Base-by-base conservation (phyloP, 164 flowering plant species). In the Magnolia changhungtana region DNA sequence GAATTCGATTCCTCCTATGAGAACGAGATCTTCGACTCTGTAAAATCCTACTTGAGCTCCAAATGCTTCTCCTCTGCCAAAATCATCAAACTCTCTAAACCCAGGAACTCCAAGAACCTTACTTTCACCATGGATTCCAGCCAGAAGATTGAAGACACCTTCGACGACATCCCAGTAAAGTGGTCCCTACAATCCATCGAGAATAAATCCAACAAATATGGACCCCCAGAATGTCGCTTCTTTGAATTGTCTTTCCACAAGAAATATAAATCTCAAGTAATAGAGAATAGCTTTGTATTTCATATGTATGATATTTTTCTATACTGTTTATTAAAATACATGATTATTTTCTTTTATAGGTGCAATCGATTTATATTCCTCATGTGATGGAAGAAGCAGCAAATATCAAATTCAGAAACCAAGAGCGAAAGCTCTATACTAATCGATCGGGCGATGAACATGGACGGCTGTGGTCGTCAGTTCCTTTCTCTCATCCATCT, bases 11-110 rank as follows among this genome's bases (percentile, higher is more conserved):
- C 76, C 21, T 50, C 78, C 24, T 76, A 67, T 70, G 74, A 23
- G 72, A 83, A 83, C 68, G 85, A 83, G 21, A 58, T 79, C 61
- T 83, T 64, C 51, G 82, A 81, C 61, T 52, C 83, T 0, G 78
- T 72, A 10, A 81, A 83, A 45, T 21, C 65, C 50, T 83, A 83
- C 78, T 72, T 83, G 0, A 66, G 80, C 65, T 74, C 83, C 66
- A 77, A 75, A 20, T 81, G 83, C 75, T 69, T 69, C 75, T 71
- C 82, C 51, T 58, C 84, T 0, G 78, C 78, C 71, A 67, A 76
- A 50, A 31, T 79, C 13, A 73, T 79, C 8, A 81, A 78, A 23
- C 80, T 84, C 1, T 77, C 79, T 37, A 84, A 63, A 49, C 49
- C 79, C 69, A 79, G 74, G 72, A 84, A 84, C 72, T 75, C 81